Evolutionary conservation across 1,284 basidiomycete genomes (phyloP).

Genomic region (Peniophora sp.): DNA sequence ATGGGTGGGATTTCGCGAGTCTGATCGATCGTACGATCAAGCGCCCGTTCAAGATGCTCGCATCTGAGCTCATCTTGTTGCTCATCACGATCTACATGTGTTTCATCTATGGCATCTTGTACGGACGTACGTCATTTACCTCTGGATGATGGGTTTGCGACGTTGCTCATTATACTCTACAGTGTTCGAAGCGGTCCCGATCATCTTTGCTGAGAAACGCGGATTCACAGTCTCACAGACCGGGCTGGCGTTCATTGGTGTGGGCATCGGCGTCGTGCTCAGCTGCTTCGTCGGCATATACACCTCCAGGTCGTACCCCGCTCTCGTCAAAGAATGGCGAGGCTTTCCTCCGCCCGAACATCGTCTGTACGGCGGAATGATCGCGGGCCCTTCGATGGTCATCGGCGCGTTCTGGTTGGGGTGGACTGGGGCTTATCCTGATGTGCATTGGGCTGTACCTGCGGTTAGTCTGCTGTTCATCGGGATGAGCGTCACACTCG

Average conservation of each 20-base stretch:
- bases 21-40: constrained; percentile 48
- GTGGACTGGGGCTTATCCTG: constrained; percentile 54
- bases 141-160: too few species aligned
- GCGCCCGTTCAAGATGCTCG: constrained; percentile 61
- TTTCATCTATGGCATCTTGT: constrained; percentile 60
- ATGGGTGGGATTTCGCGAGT: constrained; percentile 46
- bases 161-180: constrained; percentile 13
- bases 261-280: constrained; percentile 55
- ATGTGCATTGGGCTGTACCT: constrained; percentile 55
- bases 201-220: constrained; percentile 18
- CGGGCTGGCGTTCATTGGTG: constrained; percentile 56
- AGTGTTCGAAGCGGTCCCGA: constrained; percentile 55
- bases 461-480: constrained; percentile 43
- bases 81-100: constrained; percentile 63
- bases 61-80: constrained; percentile 58
- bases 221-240: constrained; percentile 42
- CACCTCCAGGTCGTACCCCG: constrained; percentile 26
- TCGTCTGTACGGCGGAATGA: constrained; percentile 37
- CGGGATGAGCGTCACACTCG: constrained; percentile 45
- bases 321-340: constrained; percentile 29
- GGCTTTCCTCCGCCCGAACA: constrained; percentile 44
- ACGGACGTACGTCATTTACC: constrained; percentile 38
- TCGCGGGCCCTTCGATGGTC: constrained; percentile 32
- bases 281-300: constrained; percentile 39
- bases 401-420: constrained; percentile 41